Conservation (phyloP, 371 early-diverging fungal species). For the Syncephalis fuscata region DNA sequence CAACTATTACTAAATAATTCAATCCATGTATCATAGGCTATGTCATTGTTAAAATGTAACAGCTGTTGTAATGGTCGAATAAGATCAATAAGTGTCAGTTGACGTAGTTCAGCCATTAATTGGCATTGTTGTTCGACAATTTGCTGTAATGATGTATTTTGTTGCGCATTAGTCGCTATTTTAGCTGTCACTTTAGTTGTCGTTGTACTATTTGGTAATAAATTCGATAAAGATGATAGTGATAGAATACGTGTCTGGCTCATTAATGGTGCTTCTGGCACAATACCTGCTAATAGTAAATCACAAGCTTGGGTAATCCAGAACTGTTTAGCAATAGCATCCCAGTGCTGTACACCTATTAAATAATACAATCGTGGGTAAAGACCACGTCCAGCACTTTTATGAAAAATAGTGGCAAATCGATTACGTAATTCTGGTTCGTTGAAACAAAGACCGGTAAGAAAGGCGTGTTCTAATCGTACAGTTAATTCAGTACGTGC, state of each 20-base stretch:
- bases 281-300: constrained; percentile 57
- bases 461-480: constrained; percentile 82
- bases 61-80: constrained; percentile 41
- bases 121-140: constrained; percentile 26
- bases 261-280: constrained; percentile 15
- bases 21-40: constrained; percentile 68
- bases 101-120: constrained; percentile 38
- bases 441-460: constrained; percentile 67
- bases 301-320: constrained; percentile 89
- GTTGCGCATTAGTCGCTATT: no score
- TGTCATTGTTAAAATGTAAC: constrained; percentile 46
- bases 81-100: constrained; percentile 25
- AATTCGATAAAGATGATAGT: constrained; percentile 11
- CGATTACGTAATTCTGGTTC: constrained; percentile 59
- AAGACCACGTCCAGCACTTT: constrained; percentile 47
- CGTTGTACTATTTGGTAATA: background rate
- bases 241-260: constrained; percentile 28
- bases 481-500: constrained; percentile 82
- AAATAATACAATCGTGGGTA: constrained; percentile 71
- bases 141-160: constrained; percentile 12
- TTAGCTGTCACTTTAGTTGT: background rate
- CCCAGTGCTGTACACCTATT: constrained; percentile 92
- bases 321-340: constrained; percentile 59
- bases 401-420: constrained; percentile 69
- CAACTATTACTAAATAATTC: constrained; percentile 77